Evolutionary conservation across 2,329 filamentous ascomycete genomes (phyloP).

Genomic region (Penicillium sp.): DNA sequence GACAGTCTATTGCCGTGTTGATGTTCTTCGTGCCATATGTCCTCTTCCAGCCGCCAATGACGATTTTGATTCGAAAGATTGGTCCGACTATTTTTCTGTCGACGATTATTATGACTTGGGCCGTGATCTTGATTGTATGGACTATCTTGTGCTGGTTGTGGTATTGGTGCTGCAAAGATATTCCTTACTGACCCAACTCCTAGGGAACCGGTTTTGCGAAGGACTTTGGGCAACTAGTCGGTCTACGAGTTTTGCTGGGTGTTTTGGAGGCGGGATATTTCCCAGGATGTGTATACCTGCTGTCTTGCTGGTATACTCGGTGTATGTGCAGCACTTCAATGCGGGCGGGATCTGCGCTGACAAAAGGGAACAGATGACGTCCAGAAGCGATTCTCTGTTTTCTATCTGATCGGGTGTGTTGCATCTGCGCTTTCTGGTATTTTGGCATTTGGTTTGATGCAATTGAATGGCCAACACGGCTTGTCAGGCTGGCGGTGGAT

Average conservation of each 20-base stretch:
- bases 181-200: not conserved
- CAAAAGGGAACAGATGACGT: slow-evolving; percentile 25
- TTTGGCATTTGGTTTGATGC: slow-evolving; percentile 44
- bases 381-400: slow-evolving; percentile 41
- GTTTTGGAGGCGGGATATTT: slow-evolving; percentile 59
- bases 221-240: slow-evolving; percentile 29
- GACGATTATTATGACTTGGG: slow-evolving; percentile 32
- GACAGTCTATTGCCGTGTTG: slow-evolving; percentile 32
- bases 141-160: no score
- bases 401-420: slow-evolving; percentile 53
- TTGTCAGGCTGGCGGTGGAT: slow-evolving; percentile 56
- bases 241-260: slow-evolving; percentile 27
- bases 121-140: slow-evolving; percentile 29
- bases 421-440: slow-evolving; percentile 52
- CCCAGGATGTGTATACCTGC: slow-evolving; percentile 68
- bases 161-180: not conserved
- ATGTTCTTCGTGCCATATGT: slow-evolving; percentile 37
- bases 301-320: slow-evolving; percentile 71
- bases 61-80: slow-evolving; percentile 31
- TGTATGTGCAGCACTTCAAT: slow-evolving; percentile 17
- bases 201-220: slow-evolving; percentile 34
- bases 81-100: slow-evolving; percentile 31
- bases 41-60: slow-evolving; percentile 33
- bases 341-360: not conserved
- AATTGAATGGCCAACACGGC: slow-evolving; percentile 45